These are phyloP conservation scores for Aspergillus felis DNA, from an alignment of 2,329 filamentous ascomycete species.

Conservation along the genomic window DNA sequence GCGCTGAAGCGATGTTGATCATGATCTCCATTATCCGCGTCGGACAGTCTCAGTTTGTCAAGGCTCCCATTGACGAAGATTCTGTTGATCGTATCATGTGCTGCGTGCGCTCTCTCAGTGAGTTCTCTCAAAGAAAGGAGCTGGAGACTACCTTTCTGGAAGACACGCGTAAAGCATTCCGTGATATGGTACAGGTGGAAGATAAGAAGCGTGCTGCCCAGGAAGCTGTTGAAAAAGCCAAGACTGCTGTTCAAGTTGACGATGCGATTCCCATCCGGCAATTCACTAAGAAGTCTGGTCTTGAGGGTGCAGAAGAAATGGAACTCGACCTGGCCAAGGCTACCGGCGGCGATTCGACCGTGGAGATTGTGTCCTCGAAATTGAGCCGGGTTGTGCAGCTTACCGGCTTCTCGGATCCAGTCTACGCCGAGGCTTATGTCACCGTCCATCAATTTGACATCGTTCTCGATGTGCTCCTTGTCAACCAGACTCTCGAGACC, in stretches of 20 bases:
- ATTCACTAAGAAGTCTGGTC: constrained; percentile 82
- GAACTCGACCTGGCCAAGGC: constrained; percentile 90
- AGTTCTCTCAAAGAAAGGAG: constrained; percentile 85
- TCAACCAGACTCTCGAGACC: constrained; percentile 96
- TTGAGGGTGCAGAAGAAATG: constrained; percentile 78
- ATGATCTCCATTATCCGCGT: constrained; percentile 99
- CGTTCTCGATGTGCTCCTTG: constrained; percentile 88
- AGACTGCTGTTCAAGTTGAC: constrained; percentile 90
- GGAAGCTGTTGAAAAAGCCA: constrained; percentile 86
- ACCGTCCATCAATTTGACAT: constrained; percentile 99
- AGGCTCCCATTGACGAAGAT: constrained; percentile 94
- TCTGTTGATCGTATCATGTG: constrained; percentile 99
- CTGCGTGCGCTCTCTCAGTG: constrained; percentile 85
- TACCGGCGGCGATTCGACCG: constrained; percentile 78
- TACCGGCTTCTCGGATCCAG: constrained; percentile 95
- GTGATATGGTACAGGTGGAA: constrained; percentile 93
- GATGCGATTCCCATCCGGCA: constrained; percentile 92
- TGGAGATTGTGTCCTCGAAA: constrained; percentile 88
- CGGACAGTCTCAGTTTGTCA: constrained; percentile 97
- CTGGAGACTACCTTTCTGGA: constrained; percentile 89
- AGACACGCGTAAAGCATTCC: constrained; percentile 92
- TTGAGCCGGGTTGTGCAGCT: constrained; percentile 94
- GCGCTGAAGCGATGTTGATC: constrained; percentile 97
- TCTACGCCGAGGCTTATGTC: constrained; percentile 98
- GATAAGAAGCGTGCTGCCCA: constrained; percentile 97